phyloP scores from a whole-genome alignment of 768 basidiomycete genomes.

The Boletus eberwhitei region DNA sequence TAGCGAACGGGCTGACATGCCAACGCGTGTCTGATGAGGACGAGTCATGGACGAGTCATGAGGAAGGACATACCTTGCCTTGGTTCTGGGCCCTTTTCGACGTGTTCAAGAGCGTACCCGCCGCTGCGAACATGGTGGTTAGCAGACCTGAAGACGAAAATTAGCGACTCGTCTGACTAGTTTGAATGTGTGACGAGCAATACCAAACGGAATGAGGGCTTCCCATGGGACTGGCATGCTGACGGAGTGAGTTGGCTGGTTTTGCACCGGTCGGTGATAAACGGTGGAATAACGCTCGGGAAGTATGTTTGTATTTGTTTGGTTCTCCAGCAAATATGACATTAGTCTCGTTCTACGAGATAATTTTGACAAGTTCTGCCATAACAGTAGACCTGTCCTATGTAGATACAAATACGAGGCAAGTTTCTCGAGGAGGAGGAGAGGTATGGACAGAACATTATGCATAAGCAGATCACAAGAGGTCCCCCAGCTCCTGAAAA shows the following conservation, averaged over 20 bases:
- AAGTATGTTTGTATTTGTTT: conserved; percentile 24
- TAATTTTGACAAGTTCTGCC: too few relatives aligned
- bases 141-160: conserved; percentile 57
- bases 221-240: conserved; percentile 97
- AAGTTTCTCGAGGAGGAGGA: too few relatives aligned
- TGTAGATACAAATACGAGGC: too few relatives aligned
- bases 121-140: conserved; percentile 84
- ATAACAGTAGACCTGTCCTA: too few relatives aligned
- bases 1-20: conserved; percentile 71
- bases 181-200: background rate
- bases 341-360: too few relatives aligned
- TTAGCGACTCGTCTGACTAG: conserved; percentile 3
- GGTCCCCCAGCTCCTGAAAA: too few relatives aligned
- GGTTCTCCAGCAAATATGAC: background rate
- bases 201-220: conserved; percentile 94
- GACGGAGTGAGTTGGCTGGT: background rate
- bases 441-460: too few relatives aligned
- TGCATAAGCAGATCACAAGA: too few relatives aligned
- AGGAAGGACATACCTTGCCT: conserved; percentile 66
- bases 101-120: conserved; percentile 81
- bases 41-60: background rate
- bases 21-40: conserved; percentile 1
- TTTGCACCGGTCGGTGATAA: background rate
- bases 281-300: background rate
- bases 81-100: conserved; percentile 81